Evolutionary conservation across 345 rosid genomes (phyloP), one percentile per base, ranked within the genome.

Genomic region (Psidium guajava): DNA sequence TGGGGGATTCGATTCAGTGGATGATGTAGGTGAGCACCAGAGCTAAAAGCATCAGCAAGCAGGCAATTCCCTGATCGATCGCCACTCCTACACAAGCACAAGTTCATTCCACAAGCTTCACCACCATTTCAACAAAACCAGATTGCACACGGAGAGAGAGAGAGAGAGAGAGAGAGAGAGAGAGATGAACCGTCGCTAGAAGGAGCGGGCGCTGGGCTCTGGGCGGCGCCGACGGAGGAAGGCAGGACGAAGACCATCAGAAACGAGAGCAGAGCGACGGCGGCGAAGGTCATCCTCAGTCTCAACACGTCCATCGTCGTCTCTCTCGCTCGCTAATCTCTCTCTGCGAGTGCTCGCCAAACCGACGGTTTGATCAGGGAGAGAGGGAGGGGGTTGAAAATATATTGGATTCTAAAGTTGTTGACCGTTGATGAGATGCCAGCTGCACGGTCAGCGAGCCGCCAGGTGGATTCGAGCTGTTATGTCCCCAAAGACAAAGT

Each of bases 11-110:
- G 7, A 13, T 42, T 86, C 84, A 82, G 82, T 86, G 87, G 50
- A 86, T 59, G 61, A 86, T 52, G 84, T 86, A 86, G 21, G 87
- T 86, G n/a, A 86, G 87, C 82, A 82, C 64, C 81, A 85, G 69
- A 7, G 87, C 87, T 59, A 82, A 61, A 42, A 86, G 54, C 87
- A 86, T 86, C 50, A 86, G 84, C 84, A 52, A 28, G 40, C 20
- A 86, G 4, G 84, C 87, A 8, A 86, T 54, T 36, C 87, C 87
- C 69, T 86, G 87, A 55, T 86, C 87, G 40, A 86, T 42, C 24
- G 87, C 84, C 84, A 44, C 44, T 18, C 87, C 87, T 86, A 84
- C 84, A 86, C 22, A 13, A 1, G 20, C 74, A 47, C 32, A 25
- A 25, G 27, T 52, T 52, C 54, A 12, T 0, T 8, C 7, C 53